These are phyloP conservation scores for Piedraia hortae DNA, from an alignment of 2,329 filamentous ascomycete genomes.

Conservation along the genomic window DNA sequence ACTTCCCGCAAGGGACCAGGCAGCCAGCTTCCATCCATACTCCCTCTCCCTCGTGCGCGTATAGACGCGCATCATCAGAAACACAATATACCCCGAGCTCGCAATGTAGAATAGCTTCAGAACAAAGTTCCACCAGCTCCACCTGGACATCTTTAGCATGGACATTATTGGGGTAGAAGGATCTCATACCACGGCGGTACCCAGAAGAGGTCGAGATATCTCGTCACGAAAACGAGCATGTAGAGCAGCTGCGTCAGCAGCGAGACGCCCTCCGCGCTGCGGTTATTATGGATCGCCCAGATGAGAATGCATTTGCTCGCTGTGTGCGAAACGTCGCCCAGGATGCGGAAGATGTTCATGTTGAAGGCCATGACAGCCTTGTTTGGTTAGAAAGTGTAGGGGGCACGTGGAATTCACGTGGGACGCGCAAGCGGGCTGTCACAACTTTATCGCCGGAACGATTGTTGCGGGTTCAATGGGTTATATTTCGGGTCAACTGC, in stretches of 20 bases:
- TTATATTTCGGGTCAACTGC: too few species aligned
- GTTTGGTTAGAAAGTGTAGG: too few species aligned
- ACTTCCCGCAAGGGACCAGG: conserved; percentile 36
- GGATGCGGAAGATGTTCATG: conserved; percentile 30
- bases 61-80: conserved; percentile 62
- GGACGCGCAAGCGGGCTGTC: too few species aligned
- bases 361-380: conserved; percentile 2
- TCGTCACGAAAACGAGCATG: conserved; percentile 54
- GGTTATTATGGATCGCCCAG: conserved; percentile 67
- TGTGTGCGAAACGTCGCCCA: conserved; percentile 64
- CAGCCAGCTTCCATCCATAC: conserved; percentile 76
- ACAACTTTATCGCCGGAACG: too few species aligned
- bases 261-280: conserved; percentile 69
- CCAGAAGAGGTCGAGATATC: conserved; percentile 49
- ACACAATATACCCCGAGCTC: conserved; percentile 64
- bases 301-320: conserved; percentile 75
- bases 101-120: conserved; percentile 78
- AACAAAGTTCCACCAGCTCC: conserved; percentile 38
- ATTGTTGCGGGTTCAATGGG: too few species aligned
- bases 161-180: neutral
- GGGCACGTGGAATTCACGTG: too few species aligned
- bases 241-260: conserved; percentile 80
- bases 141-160: conserved; percentile 1
- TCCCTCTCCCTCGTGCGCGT: conserved; percentile 74
- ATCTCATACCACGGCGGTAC: conserved; percentile 7